phyloP scores from a whole-genome alignment of 2,329 filamentous ascomycete genomes.

The Cytospora piceae region DNA sequence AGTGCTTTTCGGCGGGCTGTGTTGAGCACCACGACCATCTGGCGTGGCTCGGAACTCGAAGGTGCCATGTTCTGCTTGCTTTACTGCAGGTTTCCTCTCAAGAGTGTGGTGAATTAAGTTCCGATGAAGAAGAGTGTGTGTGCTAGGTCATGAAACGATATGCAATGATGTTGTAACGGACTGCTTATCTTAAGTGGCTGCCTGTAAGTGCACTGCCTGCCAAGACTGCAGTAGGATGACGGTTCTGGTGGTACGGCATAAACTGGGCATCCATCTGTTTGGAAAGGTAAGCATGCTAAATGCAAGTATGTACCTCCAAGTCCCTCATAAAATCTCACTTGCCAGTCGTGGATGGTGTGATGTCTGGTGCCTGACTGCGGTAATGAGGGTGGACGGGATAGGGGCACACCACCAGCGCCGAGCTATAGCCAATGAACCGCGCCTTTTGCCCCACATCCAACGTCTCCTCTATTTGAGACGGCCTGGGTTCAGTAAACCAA shows the following conservation, averaged over 20 bases:
- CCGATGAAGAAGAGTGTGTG: too few relatives aligned
- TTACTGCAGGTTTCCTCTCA: not conserved
- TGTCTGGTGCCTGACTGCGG: too few relatives aligned
- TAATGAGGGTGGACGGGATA: too few relatives aligned
- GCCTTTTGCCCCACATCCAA: too few relatives aligned
- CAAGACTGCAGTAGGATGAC: not conserved
- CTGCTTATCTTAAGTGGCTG: not conserved
- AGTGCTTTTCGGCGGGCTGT: conserved; percentile 55
- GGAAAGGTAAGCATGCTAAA: too few relatives aligned
- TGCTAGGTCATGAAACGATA: not conserved
- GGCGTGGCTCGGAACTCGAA: conserved; percentile 57
- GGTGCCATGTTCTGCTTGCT: conserved; percentile 51
- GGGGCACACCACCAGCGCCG: too few relatives aligned
- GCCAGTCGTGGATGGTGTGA: not conserved
- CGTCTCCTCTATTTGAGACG: too few relatives aligned
- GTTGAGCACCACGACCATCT: conserved; percentile 59
- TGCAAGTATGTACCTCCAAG: too few relatives aligned
- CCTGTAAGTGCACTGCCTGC: not conserved
- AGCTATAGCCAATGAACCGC: too few relatives aligned
- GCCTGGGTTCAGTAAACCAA: too few relatives aligned
- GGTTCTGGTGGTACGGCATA: not conserved
- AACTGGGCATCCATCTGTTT: too few relatives aligned
- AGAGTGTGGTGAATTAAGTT: too few relatives aligned
- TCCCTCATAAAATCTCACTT: not conserved
- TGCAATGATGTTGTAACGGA: not conserved